Percentiles rank a stretch among this genome's conserved stretches.
phyloP scores from a whole-genome alignment of 2,329 filamentous ascomycete genomes.

The Claviceps arundinis region DNA sequence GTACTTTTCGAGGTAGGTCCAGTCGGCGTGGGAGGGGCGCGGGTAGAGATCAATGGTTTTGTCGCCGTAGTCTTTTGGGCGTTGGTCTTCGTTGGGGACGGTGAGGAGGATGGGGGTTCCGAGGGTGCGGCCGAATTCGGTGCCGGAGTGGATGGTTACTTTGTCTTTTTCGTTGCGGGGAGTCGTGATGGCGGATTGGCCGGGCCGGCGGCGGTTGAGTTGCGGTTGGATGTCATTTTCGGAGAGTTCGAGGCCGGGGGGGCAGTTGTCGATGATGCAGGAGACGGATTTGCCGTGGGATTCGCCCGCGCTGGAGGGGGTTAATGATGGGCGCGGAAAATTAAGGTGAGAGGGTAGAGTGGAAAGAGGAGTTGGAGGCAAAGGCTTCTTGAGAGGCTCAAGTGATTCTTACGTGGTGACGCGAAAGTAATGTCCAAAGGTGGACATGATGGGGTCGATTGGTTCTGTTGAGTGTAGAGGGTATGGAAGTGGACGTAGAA shows the following conservation, averaged over 20 bases:
- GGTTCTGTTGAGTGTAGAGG: background rate
- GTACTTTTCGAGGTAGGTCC: conserved; percentile 96
- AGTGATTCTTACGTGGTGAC: conserved; percentile 55
- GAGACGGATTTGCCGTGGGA: conserved; percentile 88
- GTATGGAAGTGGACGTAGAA: background rate
- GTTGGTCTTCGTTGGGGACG: conserved; percentile 84
- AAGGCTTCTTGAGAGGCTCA: background rate
- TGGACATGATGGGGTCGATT: conserved; percentile 51
- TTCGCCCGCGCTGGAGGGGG: conserved; percentile 30
- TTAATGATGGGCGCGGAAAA: background rate
- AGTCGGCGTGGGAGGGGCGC: conserved; percentile 85
- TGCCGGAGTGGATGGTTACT: conserved; percentile 86
- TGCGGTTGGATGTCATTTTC: conserved; percentile 88
- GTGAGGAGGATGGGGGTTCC: conserved; percentile 82
- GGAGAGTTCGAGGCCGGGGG: conserved; percentile 73
- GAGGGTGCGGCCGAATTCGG: conserved; percentile 77
- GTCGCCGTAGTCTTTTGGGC: conserved; percentile 81
- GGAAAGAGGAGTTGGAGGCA: background rate
- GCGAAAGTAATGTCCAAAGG: conserved; percentile 69
- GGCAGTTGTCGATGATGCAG: conserved; percentile 87
- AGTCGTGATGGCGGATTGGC: conserved; percentile 81
- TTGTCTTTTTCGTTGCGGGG: conserved; percentile 85
- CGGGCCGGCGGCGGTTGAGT: conserved; percentile 79
- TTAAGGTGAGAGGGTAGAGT: background rate
- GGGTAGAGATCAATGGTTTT: conserved; percentile 87